Evolutionary conservation across 352 stramenopile genomes (phyloP).

Genomic region (Aphanomyces stellatus): DNA sequence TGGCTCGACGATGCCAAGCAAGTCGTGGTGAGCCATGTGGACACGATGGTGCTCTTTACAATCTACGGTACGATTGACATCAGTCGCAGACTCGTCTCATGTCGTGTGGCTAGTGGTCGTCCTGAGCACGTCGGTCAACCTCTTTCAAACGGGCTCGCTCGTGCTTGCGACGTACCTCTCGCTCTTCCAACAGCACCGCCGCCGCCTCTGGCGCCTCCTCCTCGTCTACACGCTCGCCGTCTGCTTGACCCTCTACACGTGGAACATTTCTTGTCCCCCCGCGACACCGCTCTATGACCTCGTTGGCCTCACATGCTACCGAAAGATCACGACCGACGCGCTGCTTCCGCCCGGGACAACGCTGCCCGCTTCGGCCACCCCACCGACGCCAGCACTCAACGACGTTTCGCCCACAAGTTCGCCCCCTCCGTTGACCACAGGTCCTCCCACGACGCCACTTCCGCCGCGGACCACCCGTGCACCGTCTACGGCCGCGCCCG

Average conservation of each 20-base stretch:
- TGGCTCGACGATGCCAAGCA: slow-evolving; percentile 67
- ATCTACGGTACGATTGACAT: slow-evolving; percentile 47
- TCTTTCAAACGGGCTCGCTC: slow-evolving; percentile 79
- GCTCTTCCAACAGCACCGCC: slow-evolving; percentile 71
- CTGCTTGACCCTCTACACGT: slow-evolving; percentile 67
- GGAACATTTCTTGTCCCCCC: slow-evolving; percentile 58
- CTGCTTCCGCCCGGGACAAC: no score
- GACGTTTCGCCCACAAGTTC: neutral
- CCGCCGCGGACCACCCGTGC: neutral
- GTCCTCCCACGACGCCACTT: neutral
- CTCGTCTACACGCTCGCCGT: slow-evolving; percentile 58
- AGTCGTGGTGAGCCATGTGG: slow-evolving; percentile 64
- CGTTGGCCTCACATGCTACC: slow-evolving; percentile 65
- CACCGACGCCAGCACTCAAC: neutral
- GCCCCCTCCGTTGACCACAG: neutral
- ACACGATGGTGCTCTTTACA: slow-evolving; percentile 69
- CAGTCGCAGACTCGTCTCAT: neutral
- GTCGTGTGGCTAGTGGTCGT: slow-evolving; percentile 42
- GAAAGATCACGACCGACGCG: neutral
- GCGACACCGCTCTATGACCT: slow-evolving; percentile 37
- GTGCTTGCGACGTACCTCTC: slow-evolving; percentile 70
- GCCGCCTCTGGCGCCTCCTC: slow-evolving; percentile 68
- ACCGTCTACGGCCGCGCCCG: neutral
- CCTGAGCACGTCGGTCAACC: slow-evolving; percentile 67
- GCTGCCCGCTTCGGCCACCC: neutral